Evolutionary conservation across 805 yeast species (phyloP), one percentile per base, ranked within the genome.

Genomic region (Schizosaccharomyces pombe): DNA sequence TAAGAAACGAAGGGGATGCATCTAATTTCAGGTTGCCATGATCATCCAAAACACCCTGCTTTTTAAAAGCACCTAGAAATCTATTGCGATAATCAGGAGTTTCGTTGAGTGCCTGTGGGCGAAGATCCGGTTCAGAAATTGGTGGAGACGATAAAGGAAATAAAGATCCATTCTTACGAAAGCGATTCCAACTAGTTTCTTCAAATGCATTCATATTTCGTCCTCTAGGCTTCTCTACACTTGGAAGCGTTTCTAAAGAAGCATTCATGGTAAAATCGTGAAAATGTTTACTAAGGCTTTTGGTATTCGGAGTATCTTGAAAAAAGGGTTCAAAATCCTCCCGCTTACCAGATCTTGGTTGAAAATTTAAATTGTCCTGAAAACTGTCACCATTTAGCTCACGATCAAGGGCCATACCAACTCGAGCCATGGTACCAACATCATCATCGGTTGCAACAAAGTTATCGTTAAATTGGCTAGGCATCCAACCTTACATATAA

Each of bases 401-500:
- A 26, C 49, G 49, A 26, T 26, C 49, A 5, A 43, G 49, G 28
- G 49, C 49, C 49, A 43, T 43, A 22, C 49, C 49, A 19, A 43
- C 49, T 26, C 49, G 49, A 8, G 49, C 49, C 49, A 43, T 43
- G 30, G 19, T 26, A 4, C 26, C 14, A 14, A 43, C 26, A n/a
- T 26, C 26, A 22, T 19, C 30, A 29, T 43, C 49, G 30, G 5
- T 30, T 9, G 11, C 30, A 26, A 19, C 49, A 16, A 22, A 22
- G 28, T 43, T 26, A 16, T 43, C 49, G 26, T 19, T 30, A 43
- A 43, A 19, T 22, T n/a, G 49, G 14, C 26, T n/a, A 19, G 28
- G 49, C 49, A 43, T 43, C 26, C 49, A 22, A 24, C 11, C 1
- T 37, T 37, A 5, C 43, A 37, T 37, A 37, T n/a, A 8, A n/a